Percentiles rank a stretch among this genome's conserved stretches.
Conservation (phyloP, 345 rosid genomes). For the Hibiscus mutabilis region DNA sequence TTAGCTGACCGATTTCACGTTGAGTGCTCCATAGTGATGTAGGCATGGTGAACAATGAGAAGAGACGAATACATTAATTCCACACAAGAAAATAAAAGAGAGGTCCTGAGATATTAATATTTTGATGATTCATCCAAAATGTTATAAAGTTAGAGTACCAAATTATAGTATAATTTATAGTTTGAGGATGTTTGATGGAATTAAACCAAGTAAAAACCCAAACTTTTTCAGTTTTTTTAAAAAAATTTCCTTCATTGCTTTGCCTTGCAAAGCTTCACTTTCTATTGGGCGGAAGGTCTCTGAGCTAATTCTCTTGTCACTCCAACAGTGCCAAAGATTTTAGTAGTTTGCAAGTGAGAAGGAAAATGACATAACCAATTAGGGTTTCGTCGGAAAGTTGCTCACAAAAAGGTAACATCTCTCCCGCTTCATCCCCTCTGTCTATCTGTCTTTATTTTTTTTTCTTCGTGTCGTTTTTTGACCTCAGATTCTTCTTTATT, state of each 20-base stretch:
- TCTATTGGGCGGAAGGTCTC: background rate
- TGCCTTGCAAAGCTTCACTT: background rate
- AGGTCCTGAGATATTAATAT: no score
- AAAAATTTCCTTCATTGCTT: background rate
- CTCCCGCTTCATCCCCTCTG: background rate
- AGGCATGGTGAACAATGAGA: no score
- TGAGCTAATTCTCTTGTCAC: background rate
- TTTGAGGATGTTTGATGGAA: background rate
- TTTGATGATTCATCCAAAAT: no score
- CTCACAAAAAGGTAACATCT: constrained; percentile 20
- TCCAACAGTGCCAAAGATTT: constrained; percentile 1
- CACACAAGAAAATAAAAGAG: no score
- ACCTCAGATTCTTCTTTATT: constrained; percentile 7
- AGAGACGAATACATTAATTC: no score
- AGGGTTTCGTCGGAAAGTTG: constrained; percentile 34
- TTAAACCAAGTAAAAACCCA: background rate
- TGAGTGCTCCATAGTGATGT: no score
- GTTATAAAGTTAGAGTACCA: no score
- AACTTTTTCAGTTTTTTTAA: background rate
- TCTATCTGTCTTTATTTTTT: background rate
- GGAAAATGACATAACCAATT: constrained; percentile 3
- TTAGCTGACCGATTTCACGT: no score
- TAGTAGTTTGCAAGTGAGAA: background rate
- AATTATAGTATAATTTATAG: background rate
- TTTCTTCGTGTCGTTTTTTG: background rate